Conservation (phyloP, 1,139 yeast species). For the Protomyces macrosporus region DNA sequence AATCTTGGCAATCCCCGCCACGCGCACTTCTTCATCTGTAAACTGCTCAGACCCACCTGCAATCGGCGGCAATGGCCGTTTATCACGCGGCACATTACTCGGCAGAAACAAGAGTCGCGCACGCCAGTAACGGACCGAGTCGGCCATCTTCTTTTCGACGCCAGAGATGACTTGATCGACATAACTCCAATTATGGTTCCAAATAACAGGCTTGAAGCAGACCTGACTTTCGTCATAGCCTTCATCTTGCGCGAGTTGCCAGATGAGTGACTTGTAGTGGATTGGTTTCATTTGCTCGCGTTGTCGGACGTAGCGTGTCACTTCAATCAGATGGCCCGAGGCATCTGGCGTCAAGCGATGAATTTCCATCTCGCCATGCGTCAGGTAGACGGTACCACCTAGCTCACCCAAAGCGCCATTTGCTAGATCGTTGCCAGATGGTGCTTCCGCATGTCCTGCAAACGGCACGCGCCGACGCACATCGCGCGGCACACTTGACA, state of each 20-base stretch:
- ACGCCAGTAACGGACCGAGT: constrained; percentile 55
- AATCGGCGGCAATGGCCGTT: constrained; percentile 37
- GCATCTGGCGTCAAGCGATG: constrained; percentile 69
- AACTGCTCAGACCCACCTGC: constrained; percentile 19
- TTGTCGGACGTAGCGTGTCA: constrained; percentile 25
- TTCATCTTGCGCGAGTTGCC: constrained; percentile 26
- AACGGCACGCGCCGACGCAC: neutral
- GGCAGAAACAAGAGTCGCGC: constrained; percentile 80
- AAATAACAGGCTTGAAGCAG: constrained; percentile 1
- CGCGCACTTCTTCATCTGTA: constrained; percentile 18
- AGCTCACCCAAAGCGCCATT: constrained; percentile 44
- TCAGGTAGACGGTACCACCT: constrained; percentile 65
- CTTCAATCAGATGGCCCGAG: constrained; percentile 28
- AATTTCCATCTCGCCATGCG: constrained; percentile 66
- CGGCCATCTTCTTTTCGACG: constrained; percentile 61
- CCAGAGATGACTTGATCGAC: constrained; percentile 89
- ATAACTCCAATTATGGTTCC: constrained; percentile 73
- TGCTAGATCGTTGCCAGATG: neutral
- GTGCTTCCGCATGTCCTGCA: neutral
- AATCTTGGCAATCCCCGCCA: constrained; percentile 19
- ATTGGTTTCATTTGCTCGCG: constrained; percentile 19
- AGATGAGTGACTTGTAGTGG: constrained; percentile 25
- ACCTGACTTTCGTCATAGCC: constrained; percentile 19
- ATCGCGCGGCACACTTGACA: neutral
- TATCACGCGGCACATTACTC: constrained; percentile 53